A percentile compares a stretch with the other conserved stretches of the same genome.
Evolutionary conservation across 2,329 filamentous ascomycete species (phyloP).

Genomic region (Fusarium incarnatum): DNA sequence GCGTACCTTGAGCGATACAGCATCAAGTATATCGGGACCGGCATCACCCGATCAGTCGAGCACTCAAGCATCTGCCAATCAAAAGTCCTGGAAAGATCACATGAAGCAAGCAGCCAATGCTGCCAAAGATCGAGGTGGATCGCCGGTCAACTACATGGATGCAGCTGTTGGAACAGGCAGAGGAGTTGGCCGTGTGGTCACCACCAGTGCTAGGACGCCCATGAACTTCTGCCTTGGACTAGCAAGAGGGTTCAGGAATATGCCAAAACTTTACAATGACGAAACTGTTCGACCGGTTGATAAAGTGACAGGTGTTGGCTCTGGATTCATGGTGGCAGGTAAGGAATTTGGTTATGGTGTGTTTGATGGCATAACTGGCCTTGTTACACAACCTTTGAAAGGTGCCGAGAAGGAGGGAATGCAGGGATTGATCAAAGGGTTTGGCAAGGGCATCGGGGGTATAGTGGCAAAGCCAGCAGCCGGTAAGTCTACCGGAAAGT

Average conservation of each 20-base stretch:
- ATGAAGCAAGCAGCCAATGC: constrained; percentile 25
- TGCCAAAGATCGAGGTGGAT: constrained; percentile 33
- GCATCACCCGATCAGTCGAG: constrained; percentile 25
- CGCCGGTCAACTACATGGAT: constrained; percentile 54
- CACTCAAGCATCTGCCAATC: constrained; percentile 19
- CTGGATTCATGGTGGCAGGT: constrained; percentile 80
- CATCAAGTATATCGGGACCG: constrained; percentile 34
- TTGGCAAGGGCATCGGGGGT: constrained; percentile 86
- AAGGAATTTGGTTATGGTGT: constrained; percentile 83
- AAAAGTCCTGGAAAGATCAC: constrained; percentile 33
- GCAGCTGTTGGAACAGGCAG: constrained; percentile 73
- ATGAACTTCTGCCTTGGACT: constrained; percentile 87
- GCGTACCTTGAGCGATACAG: constrained; percentile 37
- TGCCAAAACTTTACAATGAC: constrained; percentile 86
- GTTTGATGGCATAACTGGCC: constrained; percentile 83
- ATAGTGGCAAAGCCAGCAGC: constrained; percentile 85
- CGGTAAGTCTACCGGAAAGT: constrained; percentile 59
- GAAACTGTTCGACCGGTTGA: constrained; percentile 81
- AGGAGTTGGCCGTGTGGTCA: constrained; percentile 77
- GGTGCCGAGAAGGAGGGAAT: constrained; percentile 63
- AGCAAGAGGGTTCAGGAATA: constrained; percentile 89
- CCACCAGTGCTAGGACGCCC: constrained; percentile 80
- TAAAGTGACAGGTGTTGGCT: constrained; percentile 81
- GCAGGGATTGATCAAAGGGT: constrained; percentile 77
- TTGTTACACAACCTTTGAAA: constrained; percentile 80